These are phyloP conservation scores for Petasospora fabianii DNA, from an alignment of 1,139 yeast species.

Conservation along the genomic window DNA sequence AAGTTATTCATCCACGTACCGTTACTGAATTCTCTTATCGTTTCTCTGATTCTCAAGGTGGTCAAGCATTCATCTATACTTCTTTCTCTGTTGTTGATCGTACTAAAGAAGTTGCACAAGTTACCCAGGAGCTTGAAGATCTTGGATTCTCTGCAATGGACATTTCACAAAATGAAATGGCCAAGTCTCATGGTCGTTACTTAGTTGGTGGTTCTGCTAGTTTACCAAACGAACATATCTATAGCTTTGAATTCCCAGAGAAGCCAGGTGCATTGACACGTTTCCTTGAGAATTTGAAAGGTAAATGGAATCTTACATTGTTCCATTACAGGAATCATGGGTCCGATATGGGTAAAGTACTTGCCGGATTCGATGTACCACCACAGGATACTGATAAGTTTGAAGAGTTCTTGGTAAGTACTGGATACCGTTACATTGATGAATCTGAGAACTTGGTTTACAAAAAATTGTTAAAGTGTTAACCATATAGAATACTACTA, in stretches of 20 bases:
- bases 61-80: constrained; percentile 73
- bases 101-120: constrained; percentile 48
- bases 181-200: constrained; percentile 94
- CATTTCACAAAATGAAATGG: constrained; percentile 88
- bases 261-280: constrained; percentile 89
- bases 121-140: constrained; percentile 39
- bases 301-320: constrained; percentile 86
- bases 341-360: constrained; percentile 85
- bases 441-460: constrained; percentile 85
- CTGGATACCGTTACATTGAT: constrained; percentile 76
- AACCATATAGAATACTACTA: too few relatives aligned
- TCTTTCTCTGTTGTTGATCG: constrained; percentile 82
- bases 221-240: constrained; percentile 68
- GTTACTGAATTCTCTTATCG: constrained; percentile 95
- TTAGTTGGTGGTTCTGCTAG: constrained; percentile 84
- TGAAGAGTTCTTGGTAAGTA: constrained; percentile 59
- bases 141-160: constrained; percentile 70
- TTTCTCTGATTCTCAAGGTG: constrained; percentile 38
- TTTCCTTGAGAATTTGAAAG: constrained; percentile 67
- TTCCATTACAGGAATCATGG: constrained; percentile 98
- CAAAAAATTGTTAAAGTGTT: constrained; percentile 56
- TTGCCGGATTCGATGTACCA: constrained; percentile 88
- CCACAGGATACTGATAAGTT: constrained; percentile 61
- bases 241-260: constrained; percentile 93
- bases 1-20: constrained; percentile 75